A percentile compares a stretch with the other conserved stretches of the same genome.
Evolutionary conservation across 345 rosid genomes (phyloP).

Genomic region (Citrus sp.): DNA sequence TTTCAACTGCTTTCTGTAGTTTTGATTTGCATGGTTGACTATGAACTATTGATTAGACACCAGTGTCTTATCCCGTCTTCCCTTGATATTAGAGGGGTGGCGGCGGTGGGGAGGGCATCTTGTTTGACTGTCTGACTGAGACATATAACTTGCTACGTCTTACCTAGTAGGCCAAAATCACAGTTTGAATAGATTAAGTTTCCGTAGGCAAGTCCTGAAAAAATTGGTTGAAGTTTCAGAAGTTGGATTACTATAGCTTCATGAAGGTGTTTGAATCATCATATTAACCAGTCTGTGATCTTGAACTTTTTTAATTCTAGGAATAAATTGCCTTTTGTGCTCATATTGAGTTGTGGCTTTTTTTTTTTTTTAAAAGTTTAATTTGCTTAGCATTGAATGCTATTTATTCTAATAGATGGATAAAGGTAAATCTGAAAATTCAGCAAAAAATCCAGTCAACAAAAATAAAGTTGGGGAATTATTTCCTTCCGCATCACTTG

Average conservation of each 20-base stretch:
- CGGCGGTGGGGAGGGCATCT: background rate
- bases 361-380: background rate
- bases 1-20: background rate
- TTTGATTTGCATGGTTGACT: background rate
- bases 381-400: background rate
- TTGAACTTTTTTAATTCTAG: background rate
- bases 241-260: background rate
- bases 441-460: slow-evolving; percentile 33
- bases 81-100: background rate
- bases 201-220: background rate
- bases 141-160: background rate
- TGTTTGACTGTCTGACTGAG: background rate
- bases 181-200: background rate
- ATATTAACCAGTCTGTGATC: background rate
- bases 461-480: slow-evolving; percentile 73
- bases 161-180: background rate
- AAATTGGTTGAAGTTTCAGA: background rate
- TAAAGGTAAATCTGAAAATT: slow-evolving; percentile 41
- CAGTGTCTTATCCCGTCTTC: background rate
- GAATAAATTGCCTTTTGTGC: background rate
- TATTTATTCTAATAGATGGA: slow-evolving; percentile 56
- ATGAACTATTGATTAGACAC: background rate
- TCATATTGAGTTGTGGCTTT: background rate
- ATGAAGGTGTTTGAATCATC: background rate
- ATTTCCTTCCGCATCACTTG: slow-evolving; percentile 69